phyloP scores from a whole-genome alignment of 2,329 filamentous ascomycete genomes.

The Aureobasidium zeae region DNA sequence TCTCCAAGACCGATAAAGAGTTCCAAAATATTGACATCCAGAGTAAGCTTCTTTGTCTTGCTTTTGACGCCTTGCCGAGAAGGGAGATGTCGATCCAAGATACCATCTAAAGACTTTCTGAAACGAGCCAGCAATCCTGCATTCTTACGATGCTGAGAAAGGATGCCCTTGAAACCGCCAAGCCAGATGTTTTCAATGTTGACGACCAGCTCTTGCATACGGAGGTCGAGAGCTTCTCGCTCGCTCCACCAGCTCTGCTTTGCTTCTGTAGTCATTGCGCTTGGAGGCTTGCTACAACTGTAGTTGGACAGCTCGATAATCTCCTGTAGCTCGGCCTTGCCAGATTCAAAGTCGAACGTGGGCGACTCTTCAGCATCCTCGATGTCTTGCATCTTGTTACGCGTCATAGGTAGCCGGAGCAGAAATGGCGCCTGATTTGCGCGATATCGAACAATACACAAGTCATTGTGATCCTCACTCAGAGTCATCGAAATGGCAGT shows the following conservation, averaged over 20 bases:
- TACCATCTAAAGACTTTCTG: constrained; percentile 64
- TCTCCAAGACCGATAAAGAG: constrained; percentile 81
- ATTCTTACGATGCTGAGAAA: constrained; percentile 61
- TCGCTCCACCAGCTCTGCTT: constrained; percentile 85
- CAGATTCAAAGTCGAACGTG: constrained; percentile 69
- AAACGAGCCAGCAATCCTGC: constrained; percentile 63
- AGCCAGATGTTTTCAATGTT: constrained; percentile 93
- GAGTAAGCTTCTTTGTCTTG: constrained; percentile 41
- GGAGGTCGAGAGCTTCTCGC: constrained; percentile 67
- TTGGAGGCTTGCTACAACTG: constrained; percentile 65
- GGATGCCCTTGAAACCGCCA: constrained; percentile 89
- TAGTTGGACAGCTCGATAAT: constrained; percentile 76
- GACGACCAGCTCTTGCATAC: constrained; percentile 66
- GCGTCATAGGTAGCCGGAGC: constrained; percentile 72
- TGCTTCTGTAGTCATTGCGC: constrained; percentile 63
- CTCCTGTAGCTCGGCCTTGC: constrained; percentile 67
- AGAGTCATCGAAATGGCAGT: constrained; percentile 76
- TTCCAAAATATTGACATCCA: constrained; percentile 66
- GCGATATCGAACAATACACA: constrained; percentile 81
- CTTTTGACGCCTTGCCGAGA: constrained; percentile 56
- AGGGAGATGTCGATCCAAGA: constrained; percentile 76
- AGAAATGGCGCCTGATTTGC: constrained; percentile 71
- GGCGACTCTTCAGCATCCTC: constrained; percentile 53
- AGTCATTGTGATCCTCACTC: constrained; percentile 71
- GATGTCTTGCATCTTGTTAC: constrained; percentile 70